These are phyloP conservation scores for Fusarium pininemorale DNA, from an alignment of 2,329 filamentous ascomycete genomes.

Conservation along the genomic window DNA sequence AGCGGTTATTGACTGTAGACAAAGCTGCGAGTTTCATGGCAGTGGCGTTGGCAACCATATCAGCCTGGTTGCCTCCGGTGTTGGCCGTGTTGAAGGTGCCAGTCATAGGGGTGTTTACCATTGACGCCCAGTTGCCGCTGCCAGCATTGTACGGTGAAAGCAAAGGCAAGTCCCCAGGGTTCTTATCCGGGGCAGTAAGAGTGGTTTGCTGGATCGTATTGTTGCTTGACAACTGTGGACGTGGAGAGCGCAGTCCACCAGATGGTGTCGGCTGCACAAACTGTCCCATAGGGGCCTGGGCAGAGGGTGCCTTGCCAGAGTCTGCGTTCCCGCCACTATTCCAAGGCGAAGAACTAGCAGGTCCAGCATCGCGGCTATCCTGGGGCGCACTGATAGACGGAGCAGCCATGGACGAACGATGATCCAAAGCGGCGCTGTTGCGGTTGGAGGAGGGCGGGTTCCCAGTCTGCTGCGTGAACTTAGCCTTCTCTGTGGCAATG, in stretches of 20 bases:
- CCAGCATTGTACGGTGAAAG: constrained; percentile 84
- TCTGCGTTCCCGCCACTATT: constrained; percentile 62
- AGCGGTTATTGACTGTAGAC: constrained; percentile 97
- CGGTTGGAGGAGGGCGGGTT: constrained; percentile 90
- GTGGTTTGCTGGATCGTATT: constrained; percentile 85
- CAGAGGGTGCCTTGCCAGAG: constrained; percentile 75
- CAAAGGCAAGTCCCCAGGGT: constrained; percentile 76
- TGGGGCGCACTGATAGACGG: constrained; percentile 75
- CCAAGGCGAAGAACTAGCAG: constrained; percentile 75
- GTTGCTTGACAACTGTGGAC: constrained; percentile 73
- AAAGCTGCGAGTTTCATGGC: constrained; percentile 98
- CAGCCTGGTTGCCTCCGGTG: constrained; percentile 75
- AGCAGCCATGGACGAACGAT: constrained; percentile 77
- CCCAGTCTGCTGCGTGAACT: constrained; percentile 95
- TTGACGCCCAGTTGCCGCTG: constrained; percentile 96
- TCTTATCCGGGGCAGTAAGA: constrained; percentile 74
- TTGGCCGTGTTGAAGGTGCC: constrained; percentile 75
- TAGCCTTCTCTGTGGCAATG: constrained; percentile 98
- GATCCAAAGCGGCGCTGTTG: constrained; percentile 84
- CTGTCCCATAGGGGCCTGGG: constrained; percentile 90
- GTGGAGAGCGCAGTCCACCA: constrained; percentile 80
- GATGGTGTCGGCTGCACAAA: constrained; percentile 85
- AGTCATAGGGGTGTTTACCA: constrained; percentile 97
- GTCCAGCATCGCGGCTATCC: constrained; percentile 45
- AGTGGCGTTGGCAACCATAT: constrained; percentile 98